Conservation (phyloP, 768 basidiomycete genomes). For the Suillus ampliporus region DNA sequence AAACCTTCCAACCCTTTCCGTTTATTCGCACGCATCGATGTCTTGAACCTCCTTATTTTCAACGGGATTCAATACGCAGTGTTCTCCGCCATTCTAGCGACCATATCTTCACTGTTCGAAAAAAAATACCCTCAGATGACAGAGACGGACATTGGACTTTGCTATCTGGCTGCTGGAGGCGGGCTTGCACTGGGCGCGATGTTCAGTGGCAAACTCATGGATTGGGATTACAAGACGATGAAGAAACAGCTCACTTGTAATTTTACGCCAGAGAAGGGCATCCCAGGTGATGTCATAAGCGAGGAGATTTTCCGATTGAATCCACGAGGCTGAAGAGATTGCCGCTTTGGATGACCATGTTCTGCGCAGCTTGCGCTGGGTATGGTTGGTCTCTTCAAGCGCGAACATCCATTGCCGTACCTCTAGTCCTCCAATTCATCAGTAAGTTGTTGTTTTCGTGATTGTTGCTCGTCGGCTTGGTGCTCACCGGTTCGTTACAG, state of each 20-base stretch:
- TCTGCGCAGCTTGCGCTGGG: constrained; percentile 44
- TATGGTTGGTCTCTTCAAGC: constrained; percentile 62
- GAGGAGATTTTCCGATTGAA: constrained; percentile 58
- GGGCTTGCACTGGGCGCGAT: constrained; percentile 67
- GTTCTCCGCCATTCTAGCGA: constrained; percentile 49
- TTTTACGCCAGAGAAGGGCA: constrained; percentile 22
- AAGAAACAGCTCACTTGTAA: constrained; percentile 16
- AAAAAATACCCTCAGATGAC: constrained; percentile 49
- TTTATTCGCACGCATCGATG: constrained; percentile 41
- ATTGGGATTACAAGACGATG: constrained; percentile 59
- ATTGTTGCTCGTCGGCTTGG: not conserved
- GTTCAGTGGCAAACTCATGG: constrained; percentile 61
- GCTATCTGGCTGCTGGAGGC: constrained; percentile 72
- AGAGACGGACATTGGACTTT: constrained; percentile 65
- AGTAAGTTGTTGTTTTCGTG: constrained; percentile 34
- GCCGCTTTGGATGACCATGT: constrained; percentile 46
- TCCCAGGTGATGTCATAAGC: constrained; percentile 26
- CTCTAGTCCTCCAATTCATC: constrained; percentile 51
- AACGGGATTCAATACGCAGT: constrained; percentile 58
- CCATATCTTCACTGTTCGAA: constrained; percentile 53
- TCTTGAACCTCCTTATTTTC: constrained; percentile 46
- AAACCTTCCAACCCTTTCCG: constrained; percentile 40
- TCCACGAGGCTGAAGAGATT: constrained; percentile 54
- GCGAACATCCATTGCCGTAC: constrained; percentile 50
- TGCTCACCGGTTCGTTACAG: constrained; percentile 34